Base-by-base conservation (phyloP, 2,329 filamentous ascomycete species). In the Aspergillus chevalieri region DNA sequence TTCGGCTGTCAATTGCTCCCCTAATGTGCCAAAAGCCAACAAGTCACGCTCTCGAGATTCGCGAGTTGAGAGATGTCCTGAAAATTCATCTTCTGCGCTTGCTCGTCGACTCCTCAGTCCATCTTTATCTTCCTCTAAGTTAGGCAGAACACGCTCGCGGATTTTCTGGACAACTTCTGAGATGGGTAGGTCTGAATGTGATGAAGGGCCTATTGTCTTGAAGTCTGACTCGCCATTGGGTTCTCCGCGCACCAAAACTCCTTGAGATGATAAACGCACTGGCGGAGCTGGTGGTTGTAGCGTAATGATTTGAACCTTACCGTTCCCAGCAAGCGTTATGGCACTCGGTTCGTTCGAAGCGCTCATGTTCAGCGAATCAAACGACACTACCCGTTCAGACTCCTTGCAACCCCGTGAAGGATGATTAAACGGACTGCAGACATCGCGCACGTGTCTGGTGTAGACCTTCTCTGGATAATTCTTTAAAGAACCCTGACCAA, bases 361-460 rank as follows among this genome's bases (percentile, higher is more conserved):
- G 33, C 69, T 72, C 41, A 74, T 62, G 43, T 75, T 74, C 50
- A 82, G 72, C 63, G 82, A 84, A 56, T 85, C 82, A 56, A 83
- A 85, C 0, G 80, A 79, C 14, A 83, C 76, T 15, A 82, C 66
- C 15, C 77, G 71, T 24, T 73, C 65, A 14, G 74, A 73, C 34
- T 76, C 73, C n/a, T 69, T 65, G 39, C 69, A 68, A 1, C 68
- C 67, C 28, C 73, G 67, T 14, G 68, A 62, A 10, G 70, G 67
- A 45, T 76, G 71, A 49, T 77, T 71, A 56, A 66, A 76, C 1
- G 78, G 75, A 49, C 59, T 61, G 39, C 65, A 65, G 9, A 77
- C 64, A 44, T 75, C 72, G 33, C 73, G 69, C n/a, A 75, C 63
- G 21, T 67, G 61, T 51, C 73, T 74, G 10, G 74, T 74, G 49